Base-by-base conservation (phyloP, 306 rosid species). In the Neltuma alba region DNA sequence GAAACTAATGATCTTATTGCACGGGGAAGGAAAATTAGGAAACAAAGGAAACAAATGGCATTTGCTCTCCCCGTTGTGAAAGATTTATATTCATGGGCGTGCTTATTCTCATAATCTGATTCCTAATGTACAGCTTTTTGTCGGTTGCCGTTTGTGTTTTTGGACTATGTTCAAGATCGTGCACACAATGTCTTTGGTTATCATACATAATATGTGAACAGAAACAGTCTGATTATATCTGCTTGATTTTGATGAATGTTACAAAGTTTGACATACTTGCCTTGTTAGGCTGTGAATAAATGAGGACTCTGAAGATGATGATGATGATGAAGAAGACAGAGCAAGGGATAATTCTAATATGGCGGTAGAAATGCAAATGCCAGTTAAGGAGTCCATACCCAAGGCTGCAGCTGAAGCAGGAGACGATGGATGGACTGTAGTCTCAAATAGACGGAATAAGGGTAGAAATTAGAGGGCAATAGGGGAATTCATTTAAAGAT, bases 261-360 rank as follows among this genome's bases (percentile, higher is more conserved):
- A 65, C 36, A 25, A 58, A 33, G 27, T 16, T 81, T 1, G 76
- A 69, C 48, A 13, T 45, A n/a, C 1, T 18, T 50, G 10, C 23
- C 12, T 54, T 73, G 47, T 72, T 66, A 89, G 92, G 81, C 27
- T 68, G 76, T 31, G 62, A 84, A 87, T 52, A 84, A 67, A 81
- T 0, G 87, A 72, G 3, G 80, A 47, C 0, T n/a, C 14, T 12
- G 52, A 45, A 8, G 7, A 12, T 16, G 20, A 33, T 1, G 42
- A 16, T 8, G 48, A 12, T 1, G 41, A 33, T 3, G 11, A 52
- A 0, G 27, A 25, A 28, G 69, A 34, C 15, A 38, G 41, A 20
- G 65, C 2, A 52, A 23, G 14, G 7, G 80, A 40, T 76, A 83
- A 27, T 69, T 75, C 89, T 28, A 57, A 82, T 81, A 80, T 85